phyloP scores from a whole-genome alignment of 2,329 filamentous ascomycete genomes.

The Beauveria bassiana region DNA sequence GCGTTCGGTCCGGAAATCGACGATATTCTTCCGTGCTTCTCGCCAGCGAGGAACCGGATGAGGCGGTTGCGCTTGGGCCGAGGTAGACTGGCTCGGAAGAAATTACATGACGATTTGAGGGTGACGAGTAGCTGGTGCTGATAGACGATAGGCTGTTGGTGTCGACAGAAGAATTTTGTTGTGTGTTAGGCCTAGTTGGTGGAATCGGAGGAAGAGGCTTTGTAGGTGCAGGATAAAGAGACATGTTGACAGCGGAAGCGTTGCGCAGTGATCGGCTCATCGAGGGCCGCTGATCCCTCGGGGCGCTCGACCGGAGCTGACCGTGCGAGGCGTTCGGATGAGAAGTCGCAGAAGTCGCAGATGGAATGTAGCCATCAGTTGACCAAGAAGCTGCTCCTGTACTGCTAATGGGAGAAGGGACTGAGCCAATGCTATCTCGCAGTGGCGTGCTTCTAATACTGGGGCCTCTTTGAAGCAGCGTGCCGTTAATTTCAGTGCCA shows the following conservation, averaged over 20 bases:
- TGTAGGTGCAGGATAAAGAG: slow-evolving; percentile 9
- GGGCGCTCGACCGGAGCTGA: not conserved
- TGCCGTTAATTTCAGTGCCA: not conserved
- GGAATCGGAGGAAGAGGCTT: slow-evolving; percentile 10
- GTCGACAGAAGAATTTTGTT: not conserved
- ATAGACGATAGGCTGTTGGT: slow-evolving; percentile 9
- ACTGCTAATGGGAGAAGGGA: not conserved
- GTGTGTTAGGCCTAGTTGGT: not conserved
- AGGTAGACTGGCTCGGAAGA: not conserved
- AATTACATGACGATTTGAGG: not conserved
- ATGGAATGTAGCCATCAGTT: not conserved
- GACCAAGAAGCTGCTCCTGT: not conserved
- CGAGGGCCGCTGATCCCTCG: not conserved
- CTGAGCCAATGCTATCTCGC: not conserved
- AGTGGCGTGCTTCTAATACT: not conserved
- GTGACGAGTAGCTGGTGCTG: slow-evolving; percentile 1
- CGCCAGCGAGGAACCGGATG: not conserved
- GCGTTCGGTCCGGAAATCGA: not conserved
- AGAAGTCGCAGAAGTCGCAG: not conserved
- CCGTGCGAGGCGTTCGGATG: not conserved
- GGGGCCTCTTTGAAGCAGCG: not conserved
- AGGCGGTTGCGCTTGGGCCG: not conserved
- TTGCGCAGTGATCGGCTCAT: not conserved
- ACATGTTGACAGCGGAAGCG: not conserved
- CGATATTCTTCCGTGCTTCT: not conserved